Conservation (phyloP, 257 asterid genomes). For the Plantago elongata region DNA sequence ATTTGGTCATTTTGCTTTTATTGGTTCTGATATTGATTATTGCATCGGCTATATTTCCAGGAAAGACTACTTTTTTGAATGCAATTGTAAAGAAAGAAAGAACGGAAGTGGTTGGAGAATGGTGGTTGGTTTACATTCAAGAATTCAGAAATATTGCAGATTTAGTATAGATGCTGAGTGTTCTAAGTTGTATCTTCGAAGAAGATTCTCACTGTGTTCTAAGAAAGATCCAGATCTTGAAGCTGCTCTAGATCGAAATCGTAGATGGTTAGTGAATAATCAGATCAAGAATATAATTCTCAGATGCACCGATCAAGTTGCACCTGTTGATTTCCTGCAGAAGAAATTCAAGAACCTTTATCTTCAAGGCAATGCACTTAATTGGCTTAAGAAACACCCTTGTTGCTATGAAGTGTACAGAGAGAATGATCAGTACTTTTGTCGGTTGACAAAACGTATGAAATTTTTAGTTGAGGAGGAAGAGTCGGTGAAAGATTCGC, state of each 20-base stretch:
- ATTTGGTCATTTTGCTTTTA: no score
- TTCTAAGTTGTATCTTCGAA: slow-evolving; percentile 13
- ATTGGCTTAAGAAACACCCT: slow-evolving; percentile 90
- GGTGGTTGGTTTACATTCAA: slow-evolving; percentile 23
- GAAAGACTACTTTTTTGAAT: no score
- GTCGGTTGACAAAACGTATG: slow-evolving; percentile 66
- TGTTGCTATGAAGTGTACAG: slow-evolving; percentile 75
- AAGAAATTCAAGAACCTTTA: slow-evolving; percentile 77
- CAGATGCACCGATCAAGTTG: slow-evolving; percentile 59
- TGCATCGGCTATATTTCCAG: no score
- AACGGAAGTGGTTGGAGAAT: slow-evolving; percentile 10
- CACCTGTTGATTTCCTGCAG: slow-evolving; percentile 58
- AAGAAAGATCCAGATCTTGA: slow-evolving; percentile 93
- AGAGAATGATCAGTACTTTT: slow-evolving; percentile 51
- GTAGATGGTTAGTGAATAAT: slow-evolving; percentile 86
- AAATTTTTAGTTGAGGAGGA: slow-evolving; percentile 74
- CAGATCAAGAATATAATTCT: slow-evolving; percentile 76
- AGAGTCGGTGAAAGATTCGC: slow-evolving; percentile 62
- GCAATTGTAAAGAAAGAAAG: no score
- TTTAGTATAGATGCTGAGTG: slow-evolving; percentile 14
- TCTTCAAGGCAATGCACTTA: slow-evolving; percentile 77
- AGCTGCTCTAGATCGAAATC: slow-evolving; percentile 68
- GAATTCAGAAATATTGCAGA: slow-evolving; percentile 24
- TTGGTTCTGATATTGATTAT: no score
- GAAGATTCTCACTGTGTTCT: slow-evolving; percentile 70